Evolutionary conservation across 305 asterid species (phyloP), one percentile per base, ranked within the genome.

Genomic region (Fraxinus sp.): DNA sequence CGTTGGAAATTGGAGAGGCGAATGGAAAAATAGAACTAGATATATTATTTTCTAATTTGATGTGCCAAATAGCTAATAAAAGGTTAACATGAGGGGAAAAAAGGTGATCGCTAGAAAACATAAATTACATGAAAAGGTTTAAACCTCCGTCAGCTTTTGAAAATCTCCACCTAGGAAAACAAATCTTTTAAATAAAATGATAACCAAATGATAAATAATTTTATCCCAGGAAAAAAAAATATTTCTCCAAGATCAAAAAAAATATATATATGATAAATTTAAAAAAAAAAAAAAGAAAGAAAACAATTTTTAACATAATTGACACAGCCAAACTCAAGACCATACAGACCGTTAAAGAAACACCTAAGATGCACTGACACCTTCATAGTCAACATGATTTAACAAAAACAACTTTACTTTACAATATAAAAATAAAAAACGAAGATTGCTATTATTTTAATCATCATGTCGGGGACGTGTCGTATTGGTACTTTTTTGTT

Each of bases 241-340:
- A 52, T 0, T 75, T 49, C 78, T 77, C 35, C 39, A 5, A 2
- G 7, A 78, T 70, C 68, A 35, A 36, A 30, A 6, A 32, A 32
- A 0, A 49, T 2, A 44, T 44, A 16, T 49, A 49, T 49, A 41
- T 2, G 62, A 49, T 49, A 49, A 49, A 49, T 49, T 49, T 14
- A 4, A 62, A 78, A 80, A 4, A 62, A 4, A 62, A n/a, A 32
- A 68, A 52, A 57, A 7, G 4, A 59, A 18, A 20, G 26, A 32
- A 77, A 52, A 20, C 28, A 8, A n/a, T 5, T 76, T 33, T 36
- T 20, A 64, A 76, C 77, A 37, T 74, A 76, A 35, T 66, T 41
- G 39, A 49, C 81, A 49, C 18, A 66, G 33, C 76, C 64, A 83
- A 80, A 77, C 46, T 78, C 78, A 79, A 41, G 77, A 35, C 24